These are phyloP conservation scores for Rubus idaeus DNA, from an alignment of 306 rosid genomes.

Conservation along the genomic window DNA sequence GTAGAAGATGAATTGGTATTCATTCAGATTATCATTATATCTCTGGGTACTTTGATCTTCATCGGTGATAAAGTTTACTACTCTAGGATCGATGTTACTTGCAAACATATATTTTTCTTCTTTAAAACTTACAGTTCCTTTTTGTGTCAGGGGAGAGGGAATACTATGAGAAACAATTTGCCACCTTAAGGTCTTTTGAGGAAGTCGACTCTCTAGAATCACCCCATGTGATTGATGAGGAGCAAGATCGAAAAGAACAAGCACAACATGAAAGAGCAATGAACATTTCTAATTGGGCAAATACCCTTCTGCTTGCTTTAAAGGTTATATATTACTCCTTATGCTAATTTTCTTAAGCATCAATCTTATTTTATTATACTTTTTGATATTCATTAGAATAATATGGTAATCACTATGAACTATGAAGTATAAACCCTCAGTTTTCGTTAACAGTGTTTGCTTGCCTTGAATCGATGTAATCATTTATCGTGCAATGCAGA, in stretches of 20 bases:
- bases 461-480: too few species aligned
- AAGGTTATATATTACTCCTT: conserved; percentile 28
- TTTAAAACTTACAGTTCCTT: too few species aligned
- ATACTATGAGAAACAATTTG: conserved; percentile 47
- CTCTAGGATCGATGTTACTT: too few species aligned
- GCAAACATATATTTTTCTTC: too few species aligned
- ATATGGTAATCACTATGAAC: too few species aligned
- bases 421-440: too few species aligned
- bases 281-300: conserved; percentile 50
- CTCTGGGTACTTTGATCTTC: too few species aligned
- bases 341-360: neutral
- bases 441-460: too few species aligned
- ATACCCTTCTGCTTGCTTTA: conserved; percentile 37
- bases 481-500: conserved; percentile 22
- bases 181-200: conserved; percentile 46
- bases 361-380: neutral
- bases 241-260: conserved; percentile 24
- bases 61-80: too few species aligned
- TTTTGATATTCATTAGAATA: too few species aligned
- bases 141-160: conserved; percentile 39
- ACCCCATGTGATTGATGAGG: conserved; percentile 27
- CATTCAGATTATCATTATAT: too few species aligned
- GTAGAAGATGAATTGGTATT: too few species aligned
- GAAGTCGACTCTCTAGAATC: conserved; percentile 30
- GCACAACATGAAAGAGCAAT: conserved; percentile 49